These are phyloP conservation scores for Sarocladium strictum DNA, from an alignment of 2,329 filamentous ascomycete species.

Conservation along the genomic window DNA sequence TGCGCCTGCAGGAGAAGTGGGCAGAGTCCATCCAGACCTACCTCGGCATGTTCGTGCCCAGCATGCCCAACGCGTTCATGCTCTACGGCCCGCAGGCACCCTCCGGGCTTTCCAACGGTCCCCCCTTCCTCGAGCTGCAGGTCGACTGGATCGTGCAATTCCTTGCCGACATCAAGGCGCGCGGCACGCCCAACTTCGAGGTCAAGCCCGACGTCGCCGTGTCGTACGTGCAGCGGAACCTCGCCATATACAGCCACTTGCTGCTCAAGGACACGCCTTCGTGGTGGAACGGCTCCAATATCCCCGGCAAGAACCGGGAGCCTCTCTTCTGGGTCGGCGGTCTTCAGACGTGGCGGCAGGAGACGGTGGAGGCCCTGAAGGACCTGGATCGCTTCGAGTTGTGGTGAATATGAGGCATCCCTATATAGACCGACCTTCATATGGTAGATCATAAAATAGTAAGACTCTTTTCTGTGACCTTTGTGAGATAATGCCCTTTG, in stretches of 20 bases:
- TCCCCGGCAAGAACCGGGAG: conserved; percentile 32
- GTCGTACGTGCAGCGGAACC: no score
- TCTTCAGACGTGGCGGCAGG: no score
- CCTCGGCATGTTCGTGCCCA: conserved; percentile 32
- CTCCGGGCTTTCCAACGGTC: conserved; percentile 31
- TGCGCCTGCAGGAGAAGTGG: conserved; percentile 30
- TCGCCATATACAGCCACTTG: conserved; percentile 21
- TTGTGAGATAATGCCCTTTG: no score
- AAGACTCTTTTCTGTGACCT: no score
- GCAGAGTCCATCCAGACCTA: conserved; percentile 26
- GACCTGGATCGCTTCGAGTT: no score
- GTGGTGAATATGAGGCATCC: no score
- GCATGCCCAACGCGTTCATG: conserved; percentile 42
- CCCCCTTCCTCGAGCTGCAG: conserved; percentile 33
- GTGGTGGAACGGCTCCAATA: conserved; percentile 35
- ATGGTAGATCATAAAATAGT: no score
- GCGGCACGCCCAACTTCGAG: no score
- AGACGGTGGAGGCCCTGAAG: no score
- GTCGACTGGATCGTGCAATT: conserved; percentile 30
- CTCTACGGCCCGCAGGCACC: conserved; percentile 34
- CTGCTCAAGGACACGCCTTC: conserved; percentile 26
- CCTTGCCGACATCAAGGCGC: no score
- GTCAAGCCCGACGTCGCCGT: no score
- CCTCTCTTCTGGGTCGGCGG: conserved; percentile 26
- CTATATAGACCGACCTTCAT: no score